These are phyloP conservation scores for Sindora glabra DNA, from an alignment of 306 rosid genomes.

Conservation along the genomic window DNA sequence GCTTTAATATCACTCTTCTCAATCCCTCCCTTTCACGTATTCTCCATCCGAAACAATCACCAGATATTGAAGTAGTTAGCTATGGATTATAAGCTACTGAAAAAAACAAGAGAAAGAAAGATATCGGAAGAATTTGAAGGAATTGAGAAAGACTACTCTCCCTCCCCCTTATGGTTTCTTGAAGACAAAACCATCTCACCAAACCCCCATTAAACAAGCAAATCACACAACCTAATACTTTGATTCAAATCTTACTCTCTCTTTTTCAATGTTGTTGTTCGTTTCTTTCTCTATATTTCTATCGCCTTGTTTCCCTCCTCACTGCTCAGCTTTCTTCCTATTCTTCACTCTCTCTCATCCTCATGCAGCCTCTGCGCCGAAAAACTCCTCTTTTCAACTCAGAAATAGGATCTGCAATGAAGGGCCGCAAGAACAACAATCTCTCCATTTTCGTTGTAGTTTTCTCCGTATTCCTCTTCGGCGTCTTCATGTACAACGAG, in stretches of 20 bases:
- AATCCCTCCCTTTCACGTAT: slow-evolving; percentile 19
- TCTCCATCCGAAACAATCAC: background rate
- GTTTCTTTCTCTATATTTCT: slow-evolving; percentile 39
- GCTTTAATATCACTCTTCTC: slow-evolving; percentile 60
- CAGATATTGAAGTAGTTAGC: slow-evolving; percentile 33
- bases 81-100: slow-evolving; percentile 5
- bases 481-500: slow-evolving; percentile 73
- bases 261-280: slow-evolving; percentile 21
- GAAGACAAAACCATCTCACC: slow-evolving; percentile 67
- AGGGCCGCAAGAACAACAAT: slow-evolving; percentile 51
- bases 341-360: slow-evolving; percentile 6
- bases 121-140: background rate
- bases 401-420: slow-evolving; percentile 58
- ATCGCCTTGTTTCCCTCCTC: slow-evolving; percentile 12
- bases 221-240: slow-evolving; percentile 20
- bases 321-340: background rate
- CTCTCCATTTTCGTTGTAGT: slow-evolving; percentile 53
- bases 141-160: slow-evolving; percentile 57
- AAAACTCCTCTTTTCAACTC: slow-evolving; percentile 32
- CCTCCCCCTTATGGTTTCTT: slow-evolving; percentile 42
- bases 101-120: background rate
- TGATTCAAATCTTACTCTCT: slow-evolving; percentile 3
- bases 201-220: slow-evolving; percentile 45
- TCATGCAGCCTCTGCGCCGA: slow-evolving; percentile 50
- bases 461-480: slow-evolving; percentile 61